Evolutionary conservation across 176 grass and related monocot genomes (phyloP), one percentile per base, ranked within the genome.

Genomic region (Zizania latifolia): DNA sequence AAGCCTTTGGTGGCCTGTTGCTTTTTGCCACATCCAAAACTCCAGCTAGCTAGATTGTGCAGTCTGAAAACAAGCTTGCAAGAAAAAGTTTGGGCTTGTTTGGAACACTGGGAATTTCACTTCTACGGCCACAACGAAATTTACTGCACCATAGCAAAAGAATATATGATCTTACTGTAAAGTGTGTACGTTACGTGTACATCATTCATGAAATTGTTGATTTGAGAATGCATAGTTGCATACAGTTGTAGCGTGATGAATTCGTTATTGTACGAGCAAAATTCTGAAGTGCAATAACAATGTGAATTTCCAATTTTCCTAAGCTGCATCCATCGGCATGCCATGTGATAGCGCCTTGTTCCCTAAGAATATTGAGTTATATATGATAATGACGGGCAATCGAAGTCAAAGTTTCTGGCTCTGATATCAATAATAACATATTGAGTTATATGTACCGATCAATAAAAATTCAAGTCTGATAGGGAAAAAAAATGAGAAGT

Each of bases 171-270:
- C 44, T 57, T 37, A 48, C 28, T 70, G 70, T 69, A 75, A 63
- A 30, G 22, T 8, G 43, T 62, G 45, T 76, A 35, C 70, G n/a
- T 86, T 76, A 35, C 70, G n/a, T 86, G 29, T 76, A 76, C 56
- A 65, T 0, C 22, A 24, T 82, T 55, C 15, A 71, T 76, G 57
- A 70, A 81, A 22, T 2, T 45, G 15, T 27, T 37, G 22, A 58
- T 0, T 67, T 55, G 33, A 46, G 50, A 24, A 72, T 10, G 31
- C 48, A 85, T 45, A 33, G 14, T 65, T 10, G 31, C 48, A 85
- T 45, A 33, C 58, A 58, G 16, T 39, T 71, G 39, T 53, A 44
- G 44, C 23, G 43, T 55, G 40, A 39, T 41, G 60, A 73, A 54
- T 48, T 53, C 51, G 17, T 1, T 30, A 56, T 56, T 56, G 34